Evolutionary conservation across 352 stramenopile genomes (phyloP), one percentile per base, ranked within the genome.

Genomic region (Globisporangium megalacanthum): DNA sequence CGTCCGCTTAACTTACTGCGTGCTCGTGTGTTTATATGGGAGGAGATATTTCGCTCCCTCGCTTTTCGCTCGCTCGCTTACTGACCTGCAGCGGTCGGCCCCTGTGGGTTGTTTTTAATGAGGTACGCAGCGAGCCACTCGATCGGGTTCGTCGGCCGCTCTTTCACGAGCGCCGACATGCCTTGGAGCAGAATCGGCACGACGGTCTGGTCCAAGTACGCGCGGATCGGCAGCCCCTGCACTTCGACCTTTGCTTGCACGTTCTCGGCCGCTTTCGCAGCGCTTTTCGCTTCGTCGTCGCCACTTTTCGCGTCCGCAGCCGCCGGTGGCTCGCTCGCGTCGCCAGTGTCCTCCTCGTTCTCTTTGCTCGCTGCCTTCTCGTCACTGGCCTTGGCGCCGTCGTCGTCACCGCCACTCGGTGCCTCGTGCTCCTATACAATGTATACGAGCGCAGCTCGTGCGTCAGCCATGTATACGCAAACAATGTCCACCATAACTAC

Each of bases 121-220:
- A 99, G 81, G 70, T 99, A 99, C 39, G 75, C 75, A 8, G 95
- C 96, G 60, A 99, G 80, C 87, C 91, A 99, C 76, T 99, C 94
- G 51, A 99, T 91, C 37, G 96, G 96, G 75, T 99, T 98, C 5
- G 87, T 62, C 37, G 95, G 95, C 59, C 96, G 92, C 79, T 99
- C 96, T 72, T 98, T 98, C 49, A 98, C 96, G 29, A 99, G 79
- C 58, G 96, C 90, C 36, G 91, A 98, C 96, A 99, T 98, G 56
- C 96, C 96, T 66, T 99, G 95, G 47, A 99, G 76, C 51, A 99
- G 69, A 72, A 99, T 98, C n/a, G 96, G 96, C 72, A 99, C 96
- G 19, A 99, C 96, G 0, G 96, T 99, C 69, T 99, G 95, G 78
- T 99, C 96, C 61, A 99, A 73, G 68, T 99, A 99, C 35, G 95